phyloP scores from a whole-genome alignment of 176 grass and related monocot genomes.

The Guadua angustifolia region DNA sequence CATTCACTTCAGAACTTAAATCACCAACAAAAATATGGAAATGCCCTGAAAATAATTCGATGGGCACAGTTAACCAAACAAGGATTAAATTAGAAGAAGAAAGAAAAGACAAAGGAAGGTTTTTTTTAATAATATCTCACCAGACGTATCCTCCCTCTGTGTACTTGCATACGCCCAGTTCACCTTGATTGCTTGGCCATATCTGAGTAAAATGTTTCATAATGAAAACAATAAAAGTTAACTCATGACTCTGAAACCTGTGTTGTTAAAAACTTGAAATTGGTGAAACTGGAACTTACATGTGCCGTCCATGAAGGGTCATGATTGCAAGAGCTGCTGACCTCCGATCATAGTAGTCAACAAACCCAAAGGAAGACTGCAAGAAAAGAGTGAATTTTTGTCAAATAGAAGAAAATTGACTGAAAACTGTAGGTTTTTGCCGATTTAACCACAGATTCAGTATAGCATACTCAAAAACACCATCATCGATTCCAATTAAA shows the following conservation, averaged over 20 bases:
- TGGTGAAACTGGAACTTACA: constrained; percentile 51
- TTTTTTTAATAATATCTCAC: constrained; percentile 37
- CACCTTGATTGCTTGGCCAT: constrained; percentile 89
- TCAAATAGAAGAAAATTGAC: constrained; percentile 36
- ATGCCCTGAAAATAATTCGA: constrained; percentile 71
- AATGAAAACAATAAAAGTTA: constrained; percentile 16
- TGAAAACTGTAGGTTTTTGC: not conserved
- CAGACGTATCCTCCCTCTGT: constrained; percentile 86
- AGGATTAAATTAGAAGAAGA: constrained; percentile 35
- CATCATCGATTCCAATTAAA: constrained; percentile 17
- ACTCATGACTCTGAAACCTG: constrained; percentile 16
- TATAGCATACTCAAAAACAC: constrained; percentile 3
- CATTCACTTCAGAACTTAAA: constrained; percentile 90
- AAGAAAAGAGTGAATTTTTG: constrained; percentile 25
- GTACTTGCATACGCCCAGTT: constrained; percentile 88
- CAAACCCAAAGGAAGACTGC: constrained; percentile 89
- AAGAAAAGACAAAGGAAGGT: constrained; percentile 6
- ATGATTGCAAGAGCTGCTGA: constrained; percentile 81
- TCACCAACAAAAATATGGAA: constrained; percentile 96
- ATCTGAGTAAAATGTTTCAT: constrained; percentile 50
- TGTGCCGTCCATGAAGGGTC: constrained; percentile 73
- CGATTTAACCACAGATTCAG: not conserved
- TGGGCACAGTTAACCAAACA: constrained; percentile 41
- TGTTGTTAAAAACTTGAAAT: constrained; percentile 30
- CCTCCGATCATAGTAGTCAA: constrained; percentile 84